These are phyloP conservation scores for Arthrobotrys entomopaga DNA, from an alignment of 2,329 filamentous ascomycete species.

Conservation along the genomic window DNA sequence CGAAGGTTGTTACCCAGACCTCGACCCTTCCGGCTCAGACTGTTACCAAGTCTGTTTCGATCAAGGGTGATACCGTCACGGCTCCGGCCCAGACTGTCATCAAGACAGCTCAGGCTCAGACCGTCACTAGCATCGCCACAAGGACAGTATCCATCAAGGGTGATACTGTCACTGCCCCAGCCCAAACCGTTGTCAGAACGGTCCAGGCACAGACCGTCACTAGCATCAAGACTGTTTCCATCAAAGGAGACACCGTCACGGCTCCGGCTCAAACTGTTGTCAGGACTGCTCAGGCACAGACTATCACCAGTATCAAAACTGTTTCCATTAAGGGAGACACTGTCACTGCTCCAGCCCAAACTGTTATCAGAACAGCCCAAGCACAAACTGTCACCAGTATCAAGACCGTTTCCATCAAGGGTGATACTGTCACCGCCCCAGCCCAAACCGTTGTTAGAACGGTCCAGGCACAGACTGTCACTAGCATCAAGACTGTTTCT, in stretches of 20 bases:
- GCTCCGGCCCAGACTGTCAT: slow-evolving; percentile 9
- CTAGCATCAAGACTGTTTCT: not conserved
- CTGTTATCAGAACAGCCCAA: not conserved
- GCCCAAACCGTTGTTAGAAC: not conserved
- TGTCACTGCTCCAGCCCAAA: slow-evolving; percentile 1
- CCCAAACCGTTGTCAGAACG: not conserved
- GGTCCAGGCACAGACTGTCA: not conserved
- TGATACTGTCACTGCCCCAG: slow-evolving; percentile 3
- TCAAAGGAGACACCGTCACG: not conserved
- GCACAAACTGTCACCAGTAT: not conserved
- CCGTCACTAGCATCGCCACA: slow-evolving; percentile 10
- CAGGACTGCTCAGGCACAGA: not conserved
- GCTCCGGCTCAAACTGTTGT: not conserved
- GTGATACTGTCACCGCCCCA: not conserved
- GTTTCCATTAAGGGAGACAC: not conserved
- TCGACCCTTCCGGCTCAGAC: slow-evolving; percentile 7
- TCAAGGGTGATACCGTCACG: slow-evolving; percentile 12
- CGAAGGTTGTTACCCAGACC: slow-evolving; percentile 12
- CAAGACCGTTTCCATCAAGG: slow-evolving; percentile 6
- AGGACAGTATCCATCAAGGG: slow-evolving; percentile 1
- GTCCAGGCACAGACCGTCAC: not conserved
- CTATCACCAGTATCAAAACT: not conserved
- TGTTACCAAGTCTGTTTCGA: slow-evolving; percentile 7
- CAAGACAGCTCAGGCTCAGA: slow-evolving; percentile 4
- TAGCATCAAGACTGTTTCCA: slow-evolving; percentile 9